Evolutionary conservation across 805 yeast genomes (phyloP), one percentile per base, ranked within the genome.

Genomic region (Cephaloascus albidus): DNA sequence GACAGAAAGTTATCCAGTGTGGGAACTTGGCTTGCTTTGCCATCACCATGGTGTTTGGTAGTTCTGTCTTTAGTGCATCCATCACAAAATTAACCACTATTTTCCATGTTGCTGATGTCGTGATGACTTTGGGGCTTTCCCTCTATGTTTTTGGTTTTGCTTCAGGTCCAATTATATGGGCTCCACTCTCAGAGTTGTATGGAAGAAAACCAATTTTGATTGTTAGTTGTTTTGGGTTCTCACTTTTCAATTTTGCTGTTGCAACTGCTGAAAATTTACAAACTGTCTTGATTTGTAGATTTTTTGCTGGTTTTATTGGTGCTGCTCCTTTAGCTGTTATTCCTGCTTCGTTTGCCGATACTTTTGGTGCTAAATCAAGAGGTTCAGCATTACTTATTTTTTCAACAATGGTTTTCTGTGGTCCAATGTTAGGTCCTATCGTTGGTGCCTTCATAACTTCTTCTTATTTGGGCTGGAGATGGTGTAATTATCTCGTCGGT

Each of bases 381-480:
- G 85, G 82, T 23, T 55, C 58, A 40, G 78, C 80, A 33, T 65
- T 67, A 41, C 74, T 55, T n/a, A 60, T 55, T 45, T 80, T 87
- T 50, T 68, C 86, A 1, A 70, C 83, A 63, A 76, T 81, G 35
- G 85, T 86, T 27, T 83, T 85, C 47, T 65, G 70, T 30, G 93
- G 94, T 43, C 96, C 96, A 18, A 70, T 85, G 65, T 41, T 82
- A 28, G 90, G 90, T 1, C 96, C 96, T 15, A 77, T 88, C 42
- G 74, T 76, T 37, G 85, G 89, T 43, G 80, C 81, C 0, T 85
- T 81, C 57, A 76, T 81, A 34, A 70, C 67, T n/a, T 55, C 61
- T 12, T 23, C 61, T 10, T 64, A 70, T 40, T 63, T 87, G 34
- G 85, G 87, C 15, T 85, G 95, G 94, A 69, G 95, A 53, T 86